These are phyloP conservation scores for Penicillium sp. DNA, from an alignment of 2,329 filamentous ascomycete genomes.

Conservation along the genomic window DNA sequence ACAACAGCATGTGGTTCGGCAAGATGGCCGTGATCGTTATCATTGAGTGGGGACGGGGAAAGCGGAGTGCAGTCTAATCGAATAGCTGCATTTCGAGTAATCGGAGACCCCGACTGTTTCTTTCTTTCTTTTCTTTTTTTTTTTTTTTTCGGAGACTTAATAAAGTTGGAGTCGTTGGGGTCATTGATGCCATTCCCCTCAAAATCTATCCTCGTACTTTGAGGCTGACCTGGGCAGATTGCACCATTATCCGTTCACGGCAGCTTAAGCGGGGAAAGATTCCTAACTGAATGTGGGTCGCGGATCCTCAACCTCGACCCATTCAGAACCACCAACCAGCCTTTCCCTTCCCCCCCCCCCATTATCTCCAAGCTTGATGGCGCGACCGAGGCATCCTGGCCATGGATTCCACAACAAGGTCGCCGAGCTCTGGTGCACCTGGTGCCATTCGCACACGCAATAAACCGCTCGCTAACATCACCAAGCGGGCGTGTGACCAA, in stretches of 20 bases:
- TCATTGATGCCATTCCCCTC: neutral
- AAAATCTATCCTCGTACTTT: neutral
- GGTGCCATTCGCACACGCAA: constrained; percentile 28
- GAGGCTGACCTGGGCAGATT: neutral
- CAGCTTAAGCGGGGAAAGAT: constrained; percentile 5
- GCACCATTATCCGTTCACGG: neutral
- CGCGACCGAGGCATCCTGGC: constrained; percentile 7
- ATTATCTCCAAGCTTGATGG: constrained; percentile 14
- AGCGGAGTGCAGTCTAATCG: neutral
- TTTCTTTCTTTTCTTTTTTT: no score
- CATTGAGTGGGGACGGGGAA: constrained; percentile 5
- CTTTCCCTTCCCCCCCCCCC: constrained; percentile 2
- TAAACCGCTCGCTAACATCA: constrained; percentile 24
- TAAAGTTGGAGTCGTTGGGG: neutral
- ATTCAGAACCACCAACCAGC: neutral
- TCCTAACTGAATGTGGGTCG: constrained; percentile 5
- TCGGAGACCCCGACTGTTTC: neutral
- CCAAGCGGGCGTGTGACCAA: constrained; percentile 44
- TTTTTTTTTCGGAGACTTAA: neutral
- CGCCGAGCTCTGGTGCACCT: constrained; percentile 14
- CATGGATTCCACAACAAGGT: constrained; percentile 29
- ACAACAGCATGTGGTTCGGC: neutral
- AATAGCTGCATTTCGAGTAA: neutral
- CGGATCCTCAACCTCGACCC: constrained; percentile 17
- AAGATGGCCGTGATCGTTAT: constrained; percentile 6